phyloP scores from a whole-genome alignment of 177 flowering plant species.

The Tripterygium wilfordii region DNA sequence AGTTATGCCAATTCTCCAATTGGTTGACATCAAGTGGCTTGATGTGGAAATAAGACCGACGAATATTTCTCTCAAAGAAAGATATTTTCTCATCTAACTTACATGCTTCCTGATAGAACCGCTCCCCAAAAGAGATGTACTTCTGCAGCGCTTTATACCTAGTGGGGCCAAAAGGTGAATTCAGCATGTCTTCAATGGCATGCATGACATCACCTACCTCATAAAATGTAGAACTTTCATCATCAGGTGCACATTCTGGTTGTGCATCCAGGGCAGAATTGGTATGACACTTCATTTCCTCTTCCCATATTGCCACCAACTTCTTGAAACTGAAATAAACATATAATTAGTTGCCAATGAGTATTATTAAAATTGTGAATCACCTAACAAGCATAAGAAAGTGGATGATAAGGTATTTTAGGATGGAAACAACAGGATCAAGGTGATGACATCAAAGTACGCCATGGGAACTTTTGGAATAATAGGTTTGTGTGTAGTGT shows the following conservation, averaged over 20 bases:
- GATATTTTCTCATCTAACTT: conserved; percentile 42
- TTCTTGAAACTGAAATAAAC: conserved; percentile 54
- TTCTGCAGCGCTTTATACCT: conserved; percentile 41
- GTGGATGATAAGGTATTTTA: neutral
- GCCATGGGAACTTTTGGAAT: no score
- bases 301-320: conserved; percentile 48
- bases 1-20: conserved; percentile 82
- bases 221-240: conserved; percentile 17
- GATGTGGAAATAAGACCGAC: conserved; percentile 68
- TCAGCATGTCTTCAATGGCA: conserved; percentile 46
- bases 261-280: conserved; percentile 15
- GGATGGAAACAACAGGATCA: no score
- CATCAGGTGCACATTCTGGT: conserved; percentile 18
- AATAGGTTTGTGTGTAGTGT: no score
- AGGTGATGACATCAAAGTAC: no score
- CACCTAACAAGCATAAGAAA: neutral
- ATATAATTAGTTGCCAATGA: conserved; percentile 5
- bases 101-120: conserved; percentile 47
- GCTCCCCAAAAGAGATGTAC: conserved; percentile 52
- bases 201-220: conserved; percentile 35
- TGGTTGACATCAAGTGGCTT: conserved; percentile 67
- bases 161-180: conserved; percentile 25
- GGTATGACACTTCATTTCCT: conserved; percentile 30
- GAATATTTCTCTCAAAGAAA: conserved; percentile 57
- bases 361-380: neutral